A percentile compares a stretch with the other conserved stretches of the same genome.
phyloP scores from a whole-genome alignment of 176 grass and related monocot species.

The Pharus latifolius region DNA sequence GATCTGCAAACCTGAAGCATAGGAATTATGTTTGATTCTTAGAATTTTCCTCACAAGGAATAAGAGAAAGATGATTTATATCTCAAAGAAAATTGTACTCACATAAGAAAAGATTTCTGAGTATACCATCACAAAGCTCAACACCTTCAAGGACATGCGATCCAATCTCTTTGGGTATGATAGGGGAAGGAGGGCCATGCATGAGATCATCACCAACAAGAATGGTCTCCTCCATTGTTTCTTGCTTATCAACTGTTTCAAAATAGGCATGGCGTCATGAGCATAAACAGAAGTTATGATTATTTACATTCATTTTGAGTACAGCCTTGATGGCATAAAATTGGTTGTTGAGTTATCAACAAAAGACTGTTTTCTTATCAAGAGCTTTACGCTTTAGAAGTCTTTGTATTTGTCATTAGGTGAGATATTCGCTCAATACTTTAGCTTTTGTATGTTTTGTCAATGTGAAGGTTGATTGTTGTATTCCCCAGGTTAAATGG shows the following conservation, averaged over 20 bases:
- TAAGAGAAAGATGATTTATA: neutral
- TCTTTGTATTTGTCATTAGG: neutral
- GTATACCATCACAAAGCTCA: constrained; percentile 85
- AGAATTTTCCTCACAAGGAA: neutral
- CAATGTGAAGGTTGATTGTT: too few relatives aligned
- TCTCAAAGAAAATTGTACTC: constrained; percentile 28
- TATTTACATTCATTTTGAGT: too few relatives aligned
- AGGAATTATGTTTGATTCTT: neutral
- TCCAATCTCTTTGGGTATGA: constrained; percentile 78
- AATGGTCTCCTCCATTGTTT: constrained; percentile 94
- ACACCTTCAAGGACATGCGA: constrained; percentile 91
- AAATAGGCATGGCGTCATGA: neutral
- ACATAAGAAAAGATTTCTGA: constrained; percentile 94
- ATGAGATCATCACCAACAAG: too few relatives aligned
- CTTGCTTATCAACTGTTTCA: constrained; percentile 63
- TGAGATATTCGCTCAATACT: too few relatives aligned
- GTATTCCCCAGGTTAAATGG: too few relatives aligned
- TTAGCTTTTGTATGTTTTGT: too few relatives aligned
- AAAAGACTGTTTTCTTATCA: neutral
- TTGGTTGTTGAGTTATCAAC: neutral
- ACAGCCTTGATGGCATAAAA: neutral
- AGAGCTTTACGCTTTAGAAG: neutral
- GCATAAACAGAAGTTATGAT: neutral
- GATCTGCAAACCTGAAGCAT: constrained; percentile 67
- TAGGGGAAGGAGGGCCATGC: too few relatives aligned